A percentile compares a stretch with the other conserved stretches of the same genome.
Conservation (phyloP, 163 green algal species). For the Scenedesmus sp. region DNA sequence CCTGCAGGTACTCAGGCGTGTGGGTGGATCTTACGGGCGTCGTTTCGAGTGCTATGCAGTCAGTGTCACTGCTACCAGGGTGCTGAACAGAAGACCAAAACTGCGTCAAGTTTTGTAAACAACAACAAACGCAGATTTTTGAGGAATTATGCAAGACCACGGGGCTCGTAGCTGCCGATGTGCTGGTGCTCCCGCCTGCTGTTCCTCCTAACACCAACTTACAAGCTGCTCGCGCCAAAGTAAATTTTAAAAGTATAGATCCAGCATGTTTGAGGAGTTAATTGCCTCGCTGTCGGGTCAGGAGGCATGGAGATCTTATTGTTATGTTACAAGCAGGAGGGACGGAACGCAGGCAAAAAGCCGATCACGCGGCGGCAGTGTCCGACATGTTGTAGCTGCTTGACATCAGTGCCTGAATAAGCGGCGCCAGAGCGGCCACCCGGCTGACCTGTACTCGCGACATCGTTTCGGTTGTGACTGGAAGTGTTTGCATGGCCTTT, state of each 20-base stretch:
- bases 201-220: not conserved
- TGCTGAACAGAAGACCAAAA: not conserved
- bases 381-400: not conserved
- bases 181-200: slow-evolving; percentile 4
- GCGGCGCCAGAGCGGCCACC: not conserved
- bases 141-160: not conserved
- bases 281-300: not conserved
- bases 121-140: not conserved
- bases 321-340: not conserved
- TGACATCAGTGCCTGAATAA: not conserved
- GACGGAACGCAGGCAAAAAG: no score
- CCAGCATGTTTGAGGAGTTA: not conserved
- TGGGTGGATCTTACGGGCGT: not conserved
- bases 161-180: not conserved
- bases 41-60: slow-evolving; percentile 7
- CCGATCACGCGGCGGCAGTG: not conserved
- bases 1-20: not conserved
- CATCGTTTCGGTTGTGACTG: not conserved
- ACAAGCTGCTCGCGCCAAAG: not conserved
- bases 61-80: not conserved
- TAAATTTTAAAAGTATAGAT: not conserved
- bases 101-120: not conserved
- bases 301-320: not conserved
- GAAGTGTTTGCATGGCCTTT: not conserved
- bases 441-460: not conserved